Percentiles rank a stretch among this genome's conserved stretches.
phyloP scores from a whole-genome alignment of 2,329 filamentous ascomycete species.

The Pseudogymnoascus sp. region DNA sequence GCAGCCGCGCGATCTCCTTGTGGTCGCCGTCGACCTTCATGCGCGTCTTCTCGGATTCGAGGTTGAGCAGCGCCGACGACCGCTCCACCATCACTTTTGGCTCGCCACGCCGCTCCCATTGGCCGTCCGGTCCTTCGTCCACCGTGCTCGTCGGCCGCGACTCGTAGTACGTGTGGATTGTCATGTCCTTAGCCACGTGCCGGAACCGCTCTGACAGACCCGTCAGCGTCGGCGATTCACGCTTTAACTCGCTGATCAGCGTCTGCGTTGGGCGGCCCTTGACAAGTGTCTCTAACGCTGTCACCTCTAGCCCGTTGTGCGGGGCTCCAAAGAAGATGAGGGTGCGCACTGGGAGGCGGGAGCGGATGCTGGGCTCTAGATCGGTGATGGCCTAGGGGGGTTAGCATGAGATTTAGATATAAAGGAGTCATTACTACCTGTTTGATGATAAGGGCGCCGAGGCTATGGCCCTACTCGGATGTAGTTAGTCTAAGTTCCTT shows the following conservation, averaged over 20 bases:
- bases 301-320: neutral
- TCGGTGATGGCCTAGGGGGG: neutral
- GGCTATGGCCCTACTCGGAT: neutral
- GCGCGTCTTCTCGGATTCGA: neutral
- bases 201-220: neutral
- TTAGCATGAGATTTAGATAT: neutral
- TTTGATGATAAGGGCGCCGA: neutral
- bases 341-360: neutral
- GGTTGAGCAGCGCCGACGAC: neutral
- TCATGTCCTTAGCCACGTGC: neutral
- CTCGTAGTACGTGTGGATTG: neutral
- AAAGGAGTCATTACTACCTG: neutral
- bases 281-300: neutral
- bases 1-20: neutral
- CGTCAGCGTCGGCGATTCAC: neutral
- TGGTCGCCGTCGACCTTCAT: neutral
- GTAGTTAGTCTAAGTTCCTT: neutral
- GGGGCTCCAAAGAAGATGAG: constrained; percentile 1
- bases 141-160: neutral
- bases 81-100: neutral
- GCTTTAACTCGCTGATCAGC: neutral
- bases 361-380: neutral
- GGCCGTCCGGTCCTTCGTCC: neutral
- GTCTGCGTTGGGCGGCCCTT: neutral
- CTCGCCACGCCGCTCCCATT: neutral